Percentiles rank a stretch among this genome's conserved stretches.
Conservation (phyloP, 2,329 filamentous ascomycete genomes). For the Penicillium polonicum region DNA sequence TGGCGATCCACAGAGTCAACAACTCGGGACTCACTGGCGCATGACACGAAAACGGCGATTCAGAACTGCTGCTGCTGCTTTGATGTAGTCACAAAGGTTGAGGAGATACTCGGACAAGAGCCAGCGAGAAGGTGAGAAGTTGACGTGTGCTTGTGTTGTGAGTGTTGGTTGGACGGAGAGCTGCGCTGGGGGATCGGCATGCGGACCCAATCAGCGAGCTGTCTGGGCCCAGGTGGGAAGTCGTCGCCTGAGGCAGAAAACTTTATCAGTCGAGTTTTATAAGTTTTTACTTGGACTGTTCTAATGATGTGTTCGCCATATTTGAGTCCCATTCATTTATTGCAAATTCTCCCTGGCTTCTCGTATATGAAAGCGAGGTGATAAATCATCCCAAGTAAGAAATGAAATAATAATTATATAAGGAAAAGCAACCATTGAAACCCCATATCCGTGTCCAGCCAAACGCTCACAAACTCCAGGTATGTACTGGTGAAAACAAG, state of each 20-base stretch:
- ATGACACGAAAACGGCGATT: conserved; percentile 5
- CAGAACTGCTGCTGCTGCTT: not conserved
- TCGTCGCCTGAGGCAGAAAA: conserved; percentile 2
- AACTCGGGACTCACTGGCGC: not conserved
- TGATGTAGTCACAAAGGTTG: not conserved
- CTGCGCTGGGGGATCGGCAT: conserved; percentile 4
- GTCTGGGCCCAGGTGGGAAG: not conserved
- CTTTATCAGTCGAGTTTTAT: not conserved
- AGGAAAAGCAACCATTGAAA: not conserved
- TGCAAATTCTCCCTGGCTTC: not conserved
- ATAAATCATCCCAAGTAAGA: not conserved
- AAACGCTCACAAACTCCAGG: conserved; percentile 8
- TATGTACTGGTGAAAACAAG: not conserved
- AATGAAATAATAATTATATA: not conserved
- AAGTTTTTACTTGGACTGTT: not conserved
- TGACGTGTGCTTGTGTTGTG: conserved; percentile 6
- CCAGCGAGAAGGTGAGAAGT: conserved; percentile 4
- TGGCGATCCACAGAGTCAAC: conserved; percentile 12
- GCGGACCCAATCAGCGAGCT: conserved; percentile 2
- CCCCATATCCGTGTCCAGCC: not conserved
- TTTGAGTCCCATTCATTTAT: not conserved
- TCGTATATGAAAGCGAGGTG: not conserved
- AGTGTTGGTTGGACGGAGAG: conserved; percentile 12
- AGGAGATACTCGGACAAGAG: not conserved
- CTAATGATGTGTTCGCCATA: not conserved